phyloP scores from a whole-genome alignment of 495 filamentous ascomycete species.

The Barbatosphaeria neglecta region DNA sequence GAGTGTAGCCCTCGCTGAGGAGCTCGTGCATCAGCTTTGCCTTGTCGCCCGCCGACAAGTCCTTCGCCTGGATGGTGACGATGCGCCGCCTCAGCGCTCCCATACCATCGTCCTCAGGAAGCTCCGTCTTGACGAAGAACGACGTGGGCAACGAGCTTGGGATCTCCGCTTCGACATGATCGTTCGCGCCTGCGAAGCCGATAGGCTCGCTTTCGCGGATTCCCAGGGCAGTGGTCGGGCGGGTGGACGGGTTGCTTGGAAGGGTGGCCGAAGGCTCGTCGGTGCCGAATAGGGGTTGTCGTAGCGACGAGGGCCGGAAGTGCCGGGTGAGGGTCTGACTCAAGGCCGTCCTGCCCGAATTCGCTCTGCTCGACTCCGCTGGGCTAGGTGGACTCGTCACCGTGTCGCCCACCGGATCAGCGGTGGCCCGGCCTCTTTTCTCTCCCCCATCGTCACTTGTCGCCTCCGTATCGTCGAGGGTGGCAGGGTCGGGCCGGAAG shows the following conservation, averaged over 20 bases:
- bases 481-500: constrained; percentile 11
- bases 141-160: neutral
- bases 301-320: constrained; percentile 1
- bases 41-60: constrained; percentile 59
- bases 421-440: neutral
- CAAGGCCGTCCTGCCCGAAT: constrained; percentile 1
- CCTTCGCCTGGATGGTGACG: constrained; percentile 56
- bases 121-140: constrained; percentile 3
- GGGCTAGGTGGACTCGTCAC: neutral
- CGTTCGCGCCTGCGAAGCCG: neutral
- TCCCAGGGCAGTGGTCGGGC: neutral
- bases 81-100: constrained; percentile 61
- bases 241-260: neutral
- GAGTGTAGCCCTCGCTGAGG: constrained; percentile 67
- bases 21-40: constrained; percentile 72
- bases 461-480: neutral
- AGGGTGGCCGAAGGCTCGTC: neutral
- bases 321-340: constrained; percentile 3
- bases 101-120: constrained; percentile 95
- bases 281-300: neutral
- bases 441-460: neutral
- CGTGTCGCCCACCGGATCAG: neutral
- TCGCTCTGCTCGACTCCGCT: neutral
- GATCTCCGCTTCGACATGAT: neutral
- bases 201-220: constrained; percentile 1